Base-by-base conservation (phyloP, 1,139 yeast genomes). In the Tardiomyces digboiensis region DNA sequence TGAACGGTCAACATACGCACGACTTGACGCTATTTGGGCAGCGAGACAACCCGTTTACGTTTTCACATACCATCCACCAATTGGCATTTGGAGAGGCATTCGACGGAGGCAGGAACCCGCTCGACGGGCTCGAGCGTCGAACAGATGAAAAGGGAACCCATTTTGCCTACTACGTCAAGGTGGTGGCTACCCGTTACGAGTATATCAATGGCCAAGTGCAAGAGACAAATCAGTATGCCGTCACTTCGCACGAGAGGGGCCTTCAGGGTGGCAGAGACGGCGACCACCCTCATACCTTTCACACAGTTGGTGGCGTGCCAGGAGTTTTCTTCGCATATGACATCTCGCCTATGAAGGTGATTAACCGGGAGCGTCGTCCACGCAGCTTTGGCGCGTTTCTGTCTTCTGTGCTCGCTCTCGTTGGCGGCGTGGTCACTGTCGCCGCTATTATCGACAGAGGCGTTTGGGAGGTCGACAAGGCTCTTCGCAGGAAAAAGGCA, bases 161-260 rank as follows among this genome's bases (percentile, higher is more conserved):
- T 50, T 84, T 70, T 59, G 75, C 86, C 16, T 91, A 91, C 66
- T 91, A 76, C 62, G 67, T 89, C 51, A 89, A 89, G 61, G 94
- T 93, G 48, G 97, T 91, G 12, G 85, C 95, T 36, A 86, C 97
- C 1, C 73, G 96, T 54, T 85, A 76, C 57, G 95, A 84, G 65
- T 79, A 73, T 51, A 66, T 86, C 52, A 55, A 59, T 22, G 57
- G 57, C 36, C 60, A 65, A 16, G 58, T 62, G 14, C 56, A 81
- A n/a, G 95, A 87, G 52, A 86, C 97, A 2, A 87, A 91, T 61
- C 97, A 89, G 63, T 89, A 86, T 65, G 79, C 91, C 2, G 93
- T 83, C n/a, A 87, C 96, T 1, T 75, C 77, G 41, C 98, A 91
- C 63, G 89, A 85, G 56, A 76, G 97, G 53, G 89, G 95, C 8